phyloP scores from a whole-genome alignment of 305 asterid species.

The Fraxinus sp. region DNA sequence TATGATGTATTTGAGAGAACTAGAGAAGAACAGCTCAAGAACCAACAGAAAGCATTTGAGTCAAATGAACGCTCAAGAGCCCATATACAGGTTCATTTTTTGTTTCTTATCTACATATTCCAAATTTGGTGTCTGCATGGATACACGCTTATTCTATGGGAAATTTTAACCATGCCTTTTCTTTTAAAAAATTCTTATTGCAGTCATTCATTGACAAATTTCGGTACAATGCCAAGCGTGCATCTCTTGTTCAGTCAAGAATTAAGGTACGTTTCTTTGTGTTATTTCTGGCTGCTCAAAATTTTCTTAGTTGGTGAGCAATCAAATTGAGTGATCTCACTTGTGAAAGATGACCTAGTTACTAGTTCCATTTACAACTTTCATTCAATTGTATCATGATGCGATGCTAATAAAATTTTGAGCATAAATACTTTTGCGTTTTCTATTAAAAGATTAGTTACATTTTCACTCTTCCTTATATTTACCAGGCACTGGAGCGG shows the following conservation, averaged over 20 bases:
- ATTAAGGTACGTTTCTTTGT: slow-evolving; percentile 64
- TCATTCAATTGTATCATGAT: not conserved
- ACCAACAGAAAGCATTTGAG: slow-evolving; percentile 91
- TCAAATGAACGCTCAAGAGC: slow-evolving; percentile 82
- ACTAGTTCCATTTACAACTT: not conserved
- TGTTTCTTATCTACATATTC: slow-evolving; percentile 12
- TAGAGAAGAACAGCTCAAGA: slow-evolving; percentile 83
- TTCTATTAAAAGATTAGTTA: not conserved
- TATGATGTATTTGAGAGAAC: slow-evolving; percentile 95
- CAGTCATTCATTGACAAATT: slow-evolving; percentile 96
- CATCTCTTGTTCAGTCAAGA: slow-evolving; percentile 99
- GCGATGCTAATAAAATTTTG: not conserved
- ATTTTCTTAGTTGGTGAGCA: not conserved
- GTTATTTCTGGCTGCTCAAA: not conserved
- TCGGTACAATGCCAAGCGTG: slow-evolving; percentile 97
- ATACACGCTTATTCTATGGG: slow-evolving; percentile 3
- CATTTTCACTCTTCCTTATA: slow-evolving; percentile 22
- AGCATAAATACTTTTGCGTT: not conserved
- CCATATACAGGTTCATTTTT: slow-evolving; percentile 80
- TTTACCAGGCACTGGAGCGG: slow-evolving; percentile 83
- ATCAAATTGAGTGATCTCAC: slow-evolving; percentile 8
- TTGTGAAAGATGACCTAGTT: slow-evolving; percentile 9
- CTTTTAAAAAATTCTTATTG: slow-evolving; percentile 26
- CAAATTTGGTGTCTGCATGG: slow-evolving; percentile 9
- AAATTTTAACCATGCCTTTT: slow-evolving; percentile 16